Conservation (phyloP, 78 protist species). For the Chrysochromulina tobinii region DNA sequence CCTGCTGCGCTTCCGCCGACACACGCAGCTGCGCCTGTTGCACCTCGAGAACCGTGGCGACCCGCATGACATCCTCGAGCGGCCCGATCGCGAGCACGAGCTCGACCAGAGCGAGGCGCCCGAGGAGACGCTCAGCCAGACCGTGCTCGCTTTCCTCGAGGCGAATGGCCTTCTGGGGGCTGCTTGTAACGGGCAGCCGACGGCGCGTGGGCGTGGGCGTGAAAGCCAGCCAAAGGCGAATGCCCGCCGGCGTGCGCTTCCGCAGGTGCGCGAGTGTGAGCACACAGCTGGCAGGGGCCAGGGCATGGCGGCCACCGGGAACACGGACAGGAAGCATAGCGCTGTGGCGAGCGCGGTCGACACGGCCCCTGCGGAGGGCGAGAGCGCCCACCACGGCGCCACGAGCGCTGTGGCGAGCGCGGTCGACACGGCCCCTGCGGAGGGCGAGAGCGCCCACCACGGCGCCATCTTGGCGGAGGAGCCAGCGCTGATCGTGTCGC, state of each 20-base stretch:
- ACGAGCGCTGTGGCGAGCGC: no score
- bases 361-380: no score
- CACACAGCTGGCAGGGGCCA: no score
- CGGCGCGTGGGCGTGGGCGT: not conserved
- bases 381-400: no score
- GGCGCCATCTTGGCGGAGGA: not conserved
- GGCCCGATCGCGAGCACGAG: not conserved
- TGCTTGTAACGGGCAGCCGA: no score
- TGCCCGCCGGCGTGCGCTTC: no score
- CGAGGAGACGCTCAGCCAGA: not conserved
- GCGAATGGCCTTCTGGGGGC: not conserved
- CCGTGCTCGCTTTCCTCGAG: not conserved
- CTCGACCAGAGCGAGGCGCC: not conserved
- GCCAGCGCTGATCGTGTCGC: constrained; percentile 26
- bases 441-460: not conserved
- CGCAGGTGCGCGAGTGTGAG: no score
- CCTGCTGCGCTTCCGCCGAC: not conserved
- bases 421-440: not conserved
- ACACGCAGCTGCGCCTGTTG: not conserved
- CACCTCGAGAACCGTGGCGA: constrained; percentile 4
- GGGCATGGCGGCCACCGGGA: no score
- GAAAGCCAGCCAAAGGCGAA: no score
- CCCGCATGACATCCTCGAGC: constrained; percentile 21
- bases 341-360: no score
- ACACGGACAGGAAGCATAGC: no score